Base-by-base conservation (phyloP, 345 rosid genomes). In the Fremontodendron californicum region DNA sequence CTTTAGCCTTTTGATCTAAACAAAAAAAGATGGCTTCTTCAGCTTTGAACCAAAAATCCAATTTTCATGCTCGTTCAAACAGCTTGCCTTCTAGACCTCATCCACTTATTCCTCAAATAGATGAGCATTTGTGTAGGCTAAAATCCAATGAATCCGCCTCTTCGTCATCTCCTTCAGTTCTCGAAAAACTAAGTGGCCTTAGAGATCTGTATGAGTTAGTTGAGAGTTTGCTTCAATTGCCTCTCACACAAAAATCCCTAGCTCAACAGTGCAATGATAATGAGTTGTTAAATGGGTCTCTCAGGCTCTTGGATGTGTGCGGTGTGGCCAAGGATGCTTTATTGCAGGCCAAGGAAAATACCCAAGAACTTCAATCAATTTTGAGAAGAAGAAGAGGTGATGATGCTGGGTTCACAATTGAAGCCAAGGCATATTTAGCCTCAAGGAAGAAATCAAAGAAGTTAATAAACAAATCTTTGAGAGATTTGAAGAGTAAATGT, bases 301-400 rank as follows among this genome's bases (percentile, higher is more conserved):
- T 57, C 3, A 23, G 13, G 33, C 16, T 57, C 15, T 57, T 57
- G 62, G 62, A 57, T 10, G 31, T 57, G 11, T 57, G 33, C 9
- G 62, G 62, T 57, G 3, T 23, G 23, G 62, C 62, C 62, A 81
- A 74, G 66, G 86, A 78, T 71, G 81, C 79, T 27, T 72, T 85
- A 37, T 62, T 75, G 55, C 81, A 78, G 68, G 75, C 65, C 40
- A 80, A 76, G 46, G 80, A 82, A 35, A 54, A 66, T n/a, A 55
- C 21, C 3, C 81, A 75, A 62, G 72, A 82, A 33, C 78, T 85
- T 54, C 78, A 80, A 29, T 80, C 78, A 9, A 18, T 29, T 64
- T 65, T 78, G 23, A 16, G 84, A 31, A 77, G 85, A 43, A 61
- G 42, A 37, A 57, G 62, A 57, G 31, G 31, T 1, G 13, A 55